phyloP scores from a whole-genome alignment of 164 flowering plant species.

The Taxillus chinensis region DNA sequence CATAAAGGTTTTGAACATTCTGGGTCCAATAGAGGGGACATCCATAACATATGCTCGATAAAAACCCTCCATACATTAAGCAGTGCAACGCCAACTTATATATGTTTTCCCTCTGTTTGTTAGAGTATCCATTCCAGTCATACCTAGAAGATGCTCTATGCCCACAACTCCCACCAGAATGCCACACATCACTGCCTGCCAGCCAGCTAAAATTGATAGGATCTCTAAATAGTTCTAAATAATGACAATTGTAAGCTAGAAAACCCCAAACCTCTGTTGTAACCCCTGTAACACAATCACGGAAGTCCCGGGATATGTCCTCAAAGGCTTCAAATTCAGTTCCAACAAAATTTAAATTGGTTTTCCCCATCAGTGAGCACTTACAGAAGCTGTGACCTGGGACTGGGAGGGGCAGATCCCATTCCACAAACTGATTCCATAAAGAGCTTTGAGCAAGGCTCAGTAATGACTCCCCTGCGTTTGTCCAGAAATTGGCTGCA shows the following conservation, averaged over 20 bases:
- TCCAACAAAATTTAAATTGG: conserved; percentile 1
- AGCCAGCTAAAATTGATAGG: conserved; percentile 45
- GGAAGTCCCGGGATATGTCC: conserved; percentile 21
- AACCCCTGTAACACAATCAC: conserved; percentile 21
- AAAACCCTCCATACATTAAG: conserved; percentile 37
- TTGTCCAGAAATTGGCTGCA: conserved; percentile 46
- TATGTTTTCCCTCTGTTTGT: conserved; percentile 12
- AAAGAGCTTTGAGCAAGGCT: conserved; percentile 25
- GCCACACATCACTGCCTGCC: background rate
- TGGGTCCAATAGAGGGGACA: conserved; percentile 11
- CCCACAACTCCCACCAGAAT: background rate
- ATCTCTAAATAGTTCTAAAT: conserved; percentile 22
- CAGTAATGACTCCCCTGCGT: conserved; percentile 55
- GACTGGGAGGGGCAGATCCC: conserved; percentile 3
- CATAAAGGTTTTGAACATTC: conserved; percentile 11
- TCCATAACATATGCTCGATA: conserved; percentile 43
- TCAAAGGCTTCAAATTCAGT: conserved; percentile 18
- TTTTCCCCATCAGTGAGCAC: conserved; percentile 21
- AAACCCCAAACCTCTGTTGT: conserved; percentile 30
- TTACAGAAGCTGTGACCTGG: conserved; percentile 9
- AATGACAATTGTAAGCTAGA: conserved; percentile 18
- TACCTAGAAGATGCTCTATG: conserved; percentile 1
- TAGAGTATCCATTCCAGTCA: conserved; percentile 7
- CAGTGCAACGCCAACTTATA: conserved; percentile 41
- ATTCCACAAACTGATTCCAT: conserved; percentile 11